These are phyloP conservation scores for Cyberlindnera veronae DNA, from an alignment of 805 yeast genomes.

Conservation along the genomic window DNA sequence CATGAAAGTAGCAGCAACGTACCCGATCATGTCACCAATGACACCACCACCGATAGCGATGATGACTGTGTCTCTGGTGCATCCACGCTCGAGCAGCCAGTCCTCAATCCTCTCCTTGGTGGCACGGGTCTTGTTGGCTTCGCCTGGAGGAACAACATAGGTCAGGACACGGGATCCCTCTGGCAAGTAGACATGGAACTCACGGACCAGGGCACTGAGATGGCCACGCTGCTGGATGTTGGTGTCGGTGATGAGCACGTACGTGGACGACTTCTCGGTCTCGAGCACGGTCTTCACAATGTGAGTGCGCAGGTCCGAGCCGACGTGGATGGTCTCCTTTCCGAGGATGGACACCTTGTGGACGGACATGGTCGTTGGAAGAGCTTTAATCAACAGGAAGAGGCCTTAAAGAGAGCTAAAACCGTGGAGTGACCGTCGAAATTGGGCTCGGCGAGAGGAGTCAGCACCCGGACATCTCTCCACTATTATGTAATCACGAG, in stretches of 20 bases:
- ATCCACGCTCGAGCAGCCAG: constrained; percentile 72
- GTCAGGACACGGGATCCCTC: constrained; percentile 60
- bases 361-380: too few species aligned
- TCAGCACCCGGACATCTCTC: neutral
- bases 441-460: too few species aligned
- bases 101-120: constrained; percentile 95
- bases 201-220: constrained; percentile 42
- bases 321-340: constrained; percentile 81
- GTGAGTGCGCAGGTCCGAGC: constrained; percentile 73
- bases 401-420: too few species aligned
- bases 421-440: too few species aligned
- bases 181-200: constrained; percentile 44
- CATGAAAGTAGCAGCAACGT: constrained; percentile 99
- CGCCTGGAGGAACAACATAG: constrained; percentile 88
- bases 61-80: constrained; percentile 94
- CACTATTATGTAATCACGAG: neutral
- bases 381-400: too few species aligned
- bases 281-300: constrained; percentile 64
- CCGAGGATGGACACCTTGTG: constrained; percentile 75
- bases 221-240: constrained; percentile 70
- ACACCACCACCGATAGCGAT: constrained; percentile 98
- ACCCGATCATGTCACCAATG: constrained; percentile 98
- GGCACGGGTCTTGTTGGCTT: constrained; percentile 79
- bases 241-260: constrained; percentile 85
- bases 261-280: constrained; percentile 77